Evolutionary conservation across 306 rosid genomes (phyloP).

Genomic region (cucumber (Cucumis sativus)): DNA sequence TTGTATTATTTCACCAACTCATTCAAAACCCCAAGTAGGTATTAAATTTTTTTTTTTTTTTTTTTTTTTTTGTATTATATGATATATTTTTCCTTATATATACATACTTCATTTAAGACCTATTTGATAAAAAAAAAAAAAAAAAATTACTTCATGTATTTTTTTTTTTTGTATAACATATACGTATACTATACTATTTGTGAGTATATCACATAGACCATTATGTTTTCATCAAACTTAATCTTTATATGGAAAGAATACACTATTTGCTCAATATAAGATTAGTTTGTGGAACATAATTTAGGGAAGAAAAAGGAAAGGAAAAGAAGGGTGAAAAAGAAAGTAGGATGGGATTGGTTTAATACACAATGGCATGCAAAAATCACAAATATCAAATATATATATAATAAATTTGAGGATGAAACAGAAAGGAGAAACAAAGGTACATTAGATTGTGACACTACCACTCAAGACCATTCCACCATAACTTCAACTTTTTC

Average conservation of each 20-base stretch:
- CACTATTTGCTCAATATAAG: no score
- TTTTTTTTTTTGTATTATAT: no score
- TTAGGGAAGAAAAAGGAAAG: not conserved
- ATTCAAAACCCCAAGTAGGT: not conserved
- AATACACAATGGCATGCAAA: conserved; percentile 17
- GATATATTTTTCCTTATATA: no score
- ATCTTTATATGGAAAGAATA: no score
- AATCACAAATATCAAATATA: not conserved
- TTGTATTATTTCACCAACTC: not conserved
- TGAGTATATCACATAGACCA: no score
- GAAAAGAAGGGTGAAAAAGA: not conserved
- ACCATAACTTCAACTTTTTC: conserved; percentile 43
- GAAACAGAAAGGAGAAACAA: conserved; percentile 37
- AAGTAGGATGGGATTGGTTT: not conserved
- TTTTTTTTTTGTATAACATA: no score
- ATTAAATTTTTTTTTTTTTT: no score
- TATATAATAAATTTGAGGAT: conserved; percentile 2
- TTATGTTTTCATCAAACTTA: no score
- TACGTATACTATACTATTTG: no score
- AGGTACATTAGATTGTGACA: conserved; percentile 57
- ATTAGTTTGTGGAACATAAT: not conserved
- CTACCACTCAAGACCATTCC: conserved; percentile 66
- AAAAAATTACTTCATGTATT: no score
- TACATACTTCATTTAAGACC: no score
- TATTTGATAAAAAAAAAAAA: no score